Conservation (phyloP, 2,329 filamentous ascomycete species). For the Exophiala alcalophila region DNA sequence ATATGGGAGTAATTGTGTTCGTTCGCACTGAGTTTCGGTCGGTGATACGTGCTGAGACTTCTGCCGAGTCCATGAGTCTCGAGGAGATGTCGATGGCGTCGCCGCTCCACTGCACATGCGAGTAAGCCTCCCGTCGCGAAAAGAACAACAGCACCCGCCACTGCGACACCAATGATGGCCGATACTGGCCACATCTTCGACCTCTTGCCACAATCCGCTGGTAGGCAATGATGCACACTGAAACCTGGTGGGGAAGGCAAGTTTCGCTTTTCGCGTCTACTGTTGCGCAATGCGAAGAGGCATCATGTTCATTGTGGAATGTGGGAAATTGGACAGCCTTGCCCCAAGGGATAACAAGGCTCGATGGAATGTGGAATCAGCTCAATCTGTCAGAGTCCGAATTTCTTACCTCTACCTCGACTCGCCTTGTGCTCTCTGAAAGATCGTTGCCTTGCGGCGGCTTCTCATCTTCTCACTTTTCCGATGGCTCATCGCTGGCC, state of each 20-base stretch:
- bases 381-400: no score
- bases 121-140: slow-evolving; percentile 20
- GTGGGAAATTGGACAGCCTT: slow-evolving; percentile 21
- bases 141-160: slow-evolving; percentile 14
- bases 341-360: slow-evolving; percentile 15
- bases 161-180: slow-evolving; percentile 23
- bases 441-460: no score
- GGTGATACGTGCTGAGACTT: slow-evolving; percentile 23
- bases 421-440: no score
- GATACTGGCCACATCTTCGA: slow-evolving; percentile 27
- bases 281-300: slow-evolving; percentile 7
- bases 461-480: no score
- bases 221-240: slow-evolving; percentile 2
- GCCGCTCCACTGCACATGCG: slow-evolving; percentile 21
- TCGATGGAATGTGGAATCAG: slow-evolving; percentile 8
- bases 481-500: no score
- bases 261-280: slow-evolving; percentile 1
- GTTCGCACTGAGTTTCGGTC: slow-evolving; percentile 24
- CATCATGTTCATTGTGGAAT: slow-evolving; percentile 13
- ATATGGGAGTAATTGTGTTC: slow-evolving; percentile 27
- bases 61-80: slow-evolving; percentile 16
- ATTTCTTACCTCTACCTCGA: no score
- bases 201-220: slow-evolving; percentile 2
- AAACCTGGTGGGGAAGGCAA: slow-evolving; percentile 12
- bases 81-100: slow-evolving; percentile 19